A percentile compares a stretch with the other conserved stretches of the same genome.
These are phyloP conservation scores for Davidsoniella neocaledoniae DNA, from an alignment of 2,329 filamentous ascomycete genomes.

Conservation along the genomic window DNA sequence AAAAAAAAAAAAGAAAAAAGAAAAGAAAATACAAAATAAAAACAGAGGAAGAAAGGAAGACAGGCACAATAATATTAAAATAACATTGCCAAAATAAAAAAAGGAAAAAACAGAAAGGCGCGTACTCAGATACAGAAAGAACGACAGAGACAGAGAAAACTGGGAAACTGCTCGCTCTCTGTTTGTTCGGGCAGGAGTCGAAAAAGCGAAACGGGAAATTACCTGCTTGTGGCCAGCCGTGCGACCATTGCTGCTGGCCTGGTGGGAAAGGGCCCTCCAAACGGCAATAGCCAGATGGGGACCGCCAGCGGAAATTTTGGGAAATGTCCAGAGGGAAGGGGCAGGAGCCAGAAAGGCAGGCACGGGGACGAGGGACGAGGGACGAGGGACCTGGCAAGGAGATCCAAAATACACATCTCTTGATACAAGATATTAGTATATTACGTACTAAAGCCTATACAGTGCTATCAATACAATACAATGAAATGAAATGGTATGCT, in stretches of 20 bases:
- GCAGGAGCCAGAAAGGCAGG: too few relatives aligned
- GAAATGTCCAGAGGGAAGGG: background rate
- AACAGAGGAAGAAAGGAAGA: background rate
- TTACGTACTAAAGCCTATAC: too few relatives aligned
- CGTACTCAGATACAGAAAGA: background rate
- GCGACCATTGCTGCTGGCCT: conserved; percentile 1
- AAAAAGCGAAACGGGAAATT: conserved; percentile 1
- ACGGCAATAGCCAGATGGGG: too few relatives aligned
- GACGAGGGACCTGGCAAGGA: conserved; percentile 10
- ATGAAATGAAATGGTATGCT: too few relatives aligned
- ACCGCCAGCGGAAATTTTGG: too few relatives aligned
- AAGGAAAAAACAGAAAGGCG: background rate
- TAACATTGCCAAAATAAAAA: too few relatives aligned
- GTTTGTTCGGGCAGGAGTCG: too few relatives aligned
- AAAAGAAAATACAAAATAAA: background rate
- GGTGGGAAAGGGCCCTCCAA: background rate
- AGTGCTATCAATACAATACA: too few relatives aligned
- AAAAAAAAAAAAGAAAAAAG: conserved; percentile 1
- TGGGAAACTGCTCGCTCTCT: too few relatives aligned
- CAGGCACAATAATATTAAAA: too few relatives aligned
- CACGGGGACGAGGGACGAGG: conserved; percentile 7
- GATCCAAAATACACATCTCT: background rate
- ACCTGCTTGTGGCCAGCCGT: background rate
- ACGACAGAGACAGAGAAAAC: background rate
- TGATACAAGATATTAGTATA: too few relatives aligned